Evolutionary conservation across 2,329 filamentous ascomycete species (phyloP).

Genomic region (Apiospora saccharicola): DNA sequence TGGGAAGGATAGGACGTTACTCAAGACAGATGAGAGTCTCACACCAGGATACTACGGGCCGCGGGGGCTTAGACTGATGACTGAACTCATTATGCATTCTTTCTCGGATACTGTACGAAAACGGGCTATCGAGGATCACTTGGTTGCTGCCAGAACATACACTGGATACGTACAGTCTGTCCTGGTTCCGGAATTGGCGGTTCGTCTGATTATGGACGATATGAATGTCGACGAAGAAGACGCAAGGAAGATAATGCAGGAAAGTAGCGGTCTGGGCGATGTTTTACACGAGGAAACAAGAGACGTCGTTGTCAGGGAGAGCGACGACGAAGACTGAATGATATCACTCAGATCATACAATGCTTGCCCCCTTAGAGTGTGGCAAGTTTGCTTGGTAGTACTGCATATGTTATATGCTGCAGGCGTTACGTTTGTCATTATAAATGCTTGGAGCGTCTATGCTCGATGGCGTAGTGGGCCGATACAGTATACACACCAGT

Average conservation of each 20-base stretch:
- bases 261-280: slow-evolving; percentile 73
- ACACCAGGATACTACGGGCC: slow-evolving; percentile 86
- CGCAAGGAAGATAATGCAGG: slow-evolving; percentile 64
- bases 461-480: not conserved
- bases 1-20: slow-evolving; percentile 66
- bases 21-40: slow-evolving; percentile 64
- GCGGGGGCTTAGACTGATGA: slow-evolving; percentile 75
- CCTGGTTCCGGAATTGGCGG: slow-evolving; percentile 75
- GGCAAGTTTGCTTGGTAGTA: not conserved
- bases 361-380: not conserved
- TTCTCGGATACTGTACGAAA: slow-evolving; percentile 68
- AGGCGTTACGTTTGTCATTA: not conserved
- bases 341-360: not conserved
- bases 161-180: slow-evolving; percentile 76
- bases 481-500: not conserved
- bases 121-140: slow-evolving; percentile 67
- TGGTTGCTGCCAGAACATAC: slow-evolving; percentile 72
- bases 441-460: not conserved
- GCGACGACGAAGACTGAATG: slow-evolving; percentile 36
- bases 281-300: slow-evolving; percentile 71
- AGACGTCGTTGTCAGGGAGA: slow-evolving; percentile 54
- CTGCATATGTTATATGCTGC: not conserved
- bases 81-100: slow-evolving; percentile 68
- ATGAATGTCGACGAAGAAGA: slow-evolving; percentile 53
- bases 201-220: slow-evolving; percentile 64